Conservation (phyloP, 371 early-diverging fungal genomes). For the Mortierella sp. region DNA sequence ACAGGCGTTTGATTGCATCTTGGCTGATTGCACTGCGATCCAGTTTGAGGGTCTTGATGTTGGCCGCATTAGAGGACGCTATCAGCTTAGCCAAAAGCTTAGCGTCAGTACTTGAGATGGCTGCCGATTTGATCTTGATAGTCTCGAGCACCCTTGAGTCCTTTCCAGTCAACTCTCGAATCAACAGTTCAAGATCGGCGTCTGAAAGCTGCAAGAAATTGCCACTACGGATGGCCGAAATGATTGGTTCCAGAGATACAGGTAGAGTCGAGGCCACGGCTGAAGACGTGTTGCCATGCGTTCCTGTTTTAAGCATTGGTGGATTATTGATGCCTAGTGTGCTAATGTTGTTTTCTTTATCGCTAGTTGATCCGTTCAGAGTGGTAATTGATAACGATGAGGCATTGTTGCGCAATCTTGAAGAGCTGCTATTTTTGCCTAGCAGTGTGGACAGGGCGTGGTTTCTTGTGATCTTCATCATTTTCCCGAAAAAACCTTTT, state of each 20-base stretch:
- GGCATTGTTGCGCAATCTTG: background rate
- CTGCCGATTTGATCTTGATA: slow-evolving; percentile 18
- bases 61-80: slow-evolving; percentile 29
- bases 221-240: slow-evolving; percentile 32
- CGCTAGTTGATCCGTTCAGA: slow-evolving; percentile 30
- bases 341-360: slow-evolving; percentile 11
- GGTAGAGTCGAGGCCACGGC: background rate
- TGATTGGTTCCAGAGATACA: slow-evolving; percentile 18
- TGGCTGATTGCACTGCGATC: slow-evolving; percentile 39
- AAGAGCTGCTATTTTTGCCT: background rate
- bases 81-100: slow-evolving; percentile 29
- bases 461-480: slow-evolving; percentile 29
- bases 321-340: background rate
- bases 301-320: background rate
- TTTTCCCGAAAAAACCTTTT: background rate
- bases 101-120: slow-evolving; percentile 35
- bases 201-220: slow-evolving; percentile 44
- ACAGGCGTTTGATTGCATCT: slow-evolving; percentile 30
- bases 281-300: background rate
- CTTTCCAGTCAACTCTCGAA: slow-evolving; percentile 28
- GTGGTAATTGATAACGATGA: slow-evolving; percentile 18
- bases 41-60: slow-evolving; percentile 37
- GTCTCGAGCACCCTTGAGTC: slow-evolving; percentile 35
- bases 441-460: slow-evolving; percentile 19
- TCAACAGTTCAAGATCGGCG: slow-evolving; percentile 21